Base-by-base conservation (phyloP, 1,284 basidiomycete genomes). In the Pholiota adiposa region DNA sequence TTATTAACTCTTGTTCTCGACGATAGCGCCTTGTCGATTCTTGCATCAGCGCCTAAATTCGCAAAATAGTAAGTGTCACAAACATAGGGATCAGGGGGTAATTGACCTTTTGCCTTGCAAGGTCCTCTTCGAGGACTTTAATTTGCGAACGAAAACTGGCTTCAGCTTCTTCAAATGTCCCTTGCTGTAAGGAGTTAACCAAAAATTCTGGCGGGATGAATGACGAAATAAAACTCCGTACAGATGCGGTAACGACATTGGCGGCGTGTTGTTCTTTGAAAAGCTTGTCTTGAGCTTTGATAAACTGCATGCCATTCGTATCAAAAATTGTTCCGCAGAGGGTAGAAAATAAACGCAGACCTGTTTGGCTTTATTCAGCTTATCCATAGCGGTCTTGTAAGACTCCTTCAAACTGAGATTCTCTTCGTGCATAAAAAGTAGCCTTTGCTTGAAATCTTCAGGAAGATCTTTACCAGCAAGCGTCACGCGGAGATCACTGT, bases 201-300 rank as follows among this genome's bases (percentile, higher is more conserved):
- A 18, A 48, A 23, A 44, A 4, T 46, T 34, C n/a, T 34, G 36
- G 3, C 25, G 33, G 46, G 25, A 25, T 27, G 38, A 40, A 34
- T 25, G 25, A 46, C n/a, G 19, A 51, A 53, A 19, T 11, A 23
- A 18, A 9, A 57, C 59, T 36, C 67, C 73, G 46, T 58, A 77
- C 77, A 53, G 76, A 70, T 50, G 72, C 64, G 58, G 69, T 63
- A 38, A 65, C 68, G 49, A 74, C 72, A 65, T 77, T 80, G 60
- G 82, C 83, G 4, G 83, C 83, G 56, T 88, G 86, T 64, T 91
- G 87, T 69, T 92, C 88, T 67, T 90, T 92, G 76, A 93, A 90
- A 31, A 94, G 79, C 66, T 93, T 92, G 77, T 97, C 94, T 73
- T 97, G 96, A 54, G 89, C 83, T 73, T 93, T 93, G 79, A 97